Conservation (phyloP, 2,329 filamentous ascomycete genomes). For the Botrytis deweyae region DNA sequence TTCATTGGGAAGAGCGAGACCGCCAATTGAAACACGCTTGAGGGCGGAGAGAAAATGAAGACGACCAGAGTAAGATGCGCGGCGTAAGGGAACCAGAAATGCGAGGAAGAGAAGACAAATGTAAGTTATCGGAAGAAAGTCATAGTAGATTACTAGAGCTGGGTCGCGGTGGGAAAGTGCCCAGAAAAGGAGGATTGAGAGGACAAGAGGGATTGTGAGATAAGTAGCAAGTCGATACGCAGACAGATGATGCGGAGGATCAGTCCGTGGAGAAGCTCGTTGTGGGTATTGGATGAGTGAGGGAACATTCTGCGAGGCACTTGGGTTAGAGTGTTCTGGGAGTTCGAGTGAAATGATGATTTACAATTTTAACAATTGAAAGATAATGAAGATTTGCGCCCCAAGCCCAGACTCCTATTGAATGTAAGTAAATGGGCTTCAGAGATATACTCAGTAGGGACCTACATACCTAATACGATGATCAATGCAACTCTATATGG, state of each 20-base stretch:
- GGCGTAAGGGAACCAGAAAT: constrained; percentile 71
- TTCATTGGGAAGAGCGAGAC: constrained; percentile 80
- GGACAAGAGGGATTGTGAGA: constrained; percentile 67
- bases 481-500: constrained; percentile 88
- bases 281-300: constrained; percentile 82
- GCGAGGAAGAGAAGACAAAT: constrained; percentile 69
- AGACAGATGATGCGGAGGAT: constrained; percentile 74
- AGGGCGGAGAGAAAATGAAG: constrained; percentile 73
- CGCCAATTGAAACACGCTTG: constrained; percentile 77
- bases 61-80: constrained; percentile 68
- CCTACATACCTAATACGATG: constrained; percentile 70
- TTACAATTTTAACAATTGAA: constrained; percentile 69
- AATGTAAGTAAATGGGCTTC: constrained; percentile 24
- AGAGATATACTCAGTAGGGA: not conserved
- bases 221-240: constrained; percentile 82
- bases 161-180: constrained; percentile 68
- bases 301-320: constrained; percentile 65
- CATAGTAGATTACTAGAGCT: constrained; percentile 70
- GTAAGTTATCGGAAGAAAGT: constrained; percentile 83
- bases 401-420: constrained; percentile 89
- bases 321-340: constrained; percentile 22
- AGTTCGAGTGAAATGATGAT: constrained; percentile 31
- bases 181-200: constrained; percentile 84
- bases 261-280: constrained; percentile 62
- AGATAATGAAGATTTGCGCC: constrained; percentile 88